Conservation (phyloP, 768 basidiomycete genomes). For the Vararia minispora region DNA sequence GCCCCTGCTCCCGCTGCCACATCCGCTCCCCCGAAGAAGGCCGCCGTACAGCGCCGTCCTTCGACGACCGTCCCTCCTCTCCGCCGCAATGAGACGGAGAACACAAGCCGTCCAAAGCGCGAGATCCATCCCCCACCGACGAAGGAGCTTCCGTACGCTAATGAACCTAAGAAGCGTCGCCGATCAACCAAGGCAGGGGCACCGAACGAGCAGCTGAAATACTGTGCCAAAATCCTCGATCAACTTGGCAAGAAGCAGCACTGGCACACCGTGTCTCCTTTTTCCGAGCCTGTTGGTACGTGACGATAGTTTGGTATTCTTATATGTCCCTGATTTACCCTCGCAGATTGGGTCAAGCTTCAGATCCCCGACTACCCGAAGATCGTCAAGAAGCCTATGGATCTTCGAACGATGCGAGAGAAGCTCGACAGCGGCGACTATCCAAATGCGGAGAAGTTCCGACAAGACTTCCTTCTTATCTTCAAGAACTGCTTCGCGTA, state of each 20-base stretch:
- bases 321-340: constrained; percentile 4
- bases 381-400: constrained; percentile 93
- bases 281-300: constrained; percentile 91
- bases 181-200: constrained; percentile 50
- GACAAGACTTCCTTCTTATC: constrained; percentile 90
- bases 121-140: constrained; percentile 95
- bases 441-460: constrained; percentile 65
- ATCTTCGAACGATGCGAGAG: constrained; percentile 76
- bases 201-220: constrained; percentile 77
- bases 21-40: constrained; percentile 32
- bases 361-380: constrained; percentile 79
- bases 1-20: constrained; percentile 31
- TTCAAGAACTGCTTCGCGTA: constrained; percentile 88
- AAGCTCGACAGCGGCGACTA: constrained; percentile 79
- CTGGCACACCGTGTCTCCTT: constrained; percentile 61
- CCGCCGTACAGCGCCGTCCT: constrained; percentile 45
- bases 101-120: constrained; percentile 79
- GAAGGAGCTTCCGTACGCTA: constrained; percentile 80
- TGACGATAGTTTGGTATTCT: constrained; percentile 20
- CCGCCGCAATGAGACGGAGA: constrained; percentile 60
- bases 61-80: constrained; percentile 79
- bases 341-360: constrained; percentile 62
- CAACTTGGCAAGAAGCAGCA: constrained; percentile 78
- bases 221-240: constrained; percentile 61
- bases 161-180: constrained; percentile 63